These are phyloP conservation scores for Omphalotus olearius DNA, from an alignment of 1,284 basidiomycete genomes.

Conservation along the genomic window DNA sequence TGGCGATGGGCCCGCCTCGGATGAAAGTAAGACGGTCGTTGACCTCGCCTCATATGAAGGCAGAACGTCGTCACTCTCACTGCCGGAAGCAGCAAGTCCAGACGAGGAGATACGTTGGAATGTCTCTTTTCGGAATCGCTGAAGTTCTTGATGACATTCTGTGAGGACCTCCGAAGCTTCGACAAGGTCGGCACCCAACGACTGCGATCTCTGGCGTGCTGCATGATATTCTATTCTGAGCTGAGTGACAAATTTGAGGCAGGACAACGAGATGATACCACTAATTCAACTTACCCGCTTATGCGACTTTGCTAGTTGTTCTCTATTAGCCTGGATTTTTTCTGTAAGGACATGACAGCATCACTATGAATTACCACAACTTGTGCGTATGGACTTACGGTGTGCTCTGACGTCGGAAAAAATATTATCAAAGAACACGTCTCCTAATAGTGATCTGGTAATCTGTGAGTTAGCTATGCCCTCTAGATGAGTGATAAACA, in stretches of 20 bases:
- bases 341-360: conserved; percentile 22
- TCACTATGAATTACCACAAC: background rate
- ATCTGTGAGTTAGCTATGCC: background rate
- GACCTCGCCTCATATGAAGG: conserved; percentile 1
- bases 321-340: conserved; percentile 27
- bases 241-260: conserved; percentile 17
- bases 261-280: background rate
- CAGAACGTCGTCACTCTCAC: background rate
- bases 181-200: conserved; percentile 29
- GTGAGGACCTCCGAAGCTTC: conserved; percentile 28
- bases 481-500: background rate
- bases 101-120: conserved; percentile 26
- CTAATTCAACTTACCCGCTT: background rate
- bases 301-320: conserved; percentile 5
- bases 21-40: background rate
- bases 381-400: conserved; percentile 22
- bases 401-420: conserved; percentile 36
- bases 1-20: background rate
- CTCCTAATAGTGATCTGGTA: conserved; percentile 29
- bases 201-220: conserved; percentile 26
- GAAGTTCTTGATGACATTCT: conserved; percentile 26
- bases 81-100: background rate
- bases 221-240: conserved; percentile 28
- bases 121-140: conserved; percentile 28
- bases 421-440: conserved; percentile 40